Evolutionary conservation across 371 early-diverging fungal species (phyloP), one percentile per base, ranked within the genome.

Genomic region (Lichtheimia ramosa): DNA sequence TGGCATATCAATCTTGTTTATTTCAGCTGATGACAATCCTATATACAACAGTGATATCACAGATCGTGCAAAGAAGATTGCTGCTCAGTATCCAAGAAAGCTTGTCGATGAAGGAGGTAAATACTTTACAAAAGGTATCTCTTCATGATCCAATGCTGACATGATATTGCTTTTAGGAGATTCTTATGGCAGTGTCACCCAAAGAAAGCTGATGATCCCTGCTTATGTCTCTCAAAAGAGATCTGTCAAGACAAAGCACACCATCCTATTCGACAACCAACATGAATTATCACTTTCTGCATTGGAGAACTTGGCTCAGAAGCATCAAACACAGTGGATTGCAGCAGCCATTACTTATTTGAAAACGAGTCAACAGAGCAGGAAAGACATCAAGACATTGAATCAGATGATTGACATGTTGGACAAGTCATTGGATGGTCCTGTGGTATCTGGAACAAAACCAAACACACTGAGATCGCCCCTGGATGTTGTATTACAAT

Each of bases 51-150:
- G 63, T 25, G 81, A 82, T 43, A 65, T 67, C 16, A 84, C 82
- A 0, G 54, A 56, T 6, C 50, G 23, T 24, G 84, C 83, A 5
- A 68, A 58, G 21, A 60, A 64, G 6, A 69, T 83, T 43, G 76
- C 72, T 1, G 34, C 39, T 12, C 25, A 54, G 4, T 62, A 71
- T 53, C 79, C 79, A 10, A 55, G 53, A 3, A 54, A 63, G 5
- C 28, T 54, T 0, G 34, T 58, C n/a, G 66, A 64, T 24, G 61
- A 54, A 21, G 66, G 63, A 42, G 68, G 58, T 54, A 49, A 39
- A 16, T n/a, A 13, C n/a, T 18, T 5, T 42, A 46, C 46, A 16
- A 7, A 1, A 14, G n/a, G 2, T n/a, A 34, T 10, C 10, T 34
- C 2, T 10, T 8, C 46, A 46, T 1, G 46, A 46, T 46, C 16